Conservation (phyloP, 164 flowering plant species). For the Vitis rupestris region DNA sequence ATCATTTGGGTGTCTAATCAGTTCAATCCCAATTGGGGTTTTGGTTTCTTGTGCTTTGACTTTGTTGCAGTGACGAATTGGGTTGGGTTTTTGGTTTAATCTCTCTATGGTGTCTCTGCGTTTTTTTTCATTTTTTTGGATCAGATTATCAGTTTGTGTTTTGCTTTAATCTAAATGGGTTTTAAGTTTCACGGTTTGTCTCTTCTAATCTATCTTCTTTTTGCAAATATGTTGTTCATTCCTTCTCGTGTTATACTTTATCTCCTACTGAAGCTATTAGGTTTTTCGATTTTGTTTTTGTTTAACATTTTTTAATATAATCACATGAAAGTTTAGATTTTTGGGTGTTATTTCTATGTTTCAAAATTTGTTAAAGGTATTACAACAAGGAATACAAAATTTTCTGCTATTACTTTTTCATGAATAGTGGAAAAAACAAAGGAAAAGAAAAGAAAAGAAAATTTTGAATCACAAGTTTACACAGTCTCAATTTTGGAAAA, state of each 20-base stretch:
- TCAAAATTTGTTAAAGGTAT: too few relatives aligned
- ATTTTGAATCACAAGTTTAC: too few relatives aligned
- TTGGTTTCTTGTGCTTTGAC: background rate
- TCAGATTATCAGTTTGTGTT: background rate
- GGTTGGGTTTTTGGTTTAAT: background rate
- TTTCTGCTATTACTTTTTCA: too few relatives aligned
- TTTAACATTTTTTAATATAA: background rate
- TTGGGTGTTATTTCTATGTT: too few relatives aligned
- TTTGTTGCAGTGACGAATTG: background rate
- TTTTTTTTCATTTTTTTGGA: background rate
- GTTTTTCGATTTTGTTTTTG: background rate
- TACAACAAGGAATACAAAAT: too few relatives aligned
- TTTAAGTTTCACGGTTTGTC: background rate
- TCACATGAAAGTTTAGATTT: background rate
- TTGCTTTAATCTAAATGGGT: background rate
- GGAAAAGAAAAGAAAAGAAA: too few relatives aligned
- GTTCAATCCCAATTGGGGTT: slow-evolving; percentile 7
- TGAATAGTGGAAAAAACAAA: too few relatives aligned
- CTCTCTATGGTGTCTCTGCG: background rate
- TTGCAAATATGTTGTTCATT: background rate
- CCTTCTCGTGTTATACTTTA: background rate
- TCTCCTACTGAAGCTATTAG: background rate
- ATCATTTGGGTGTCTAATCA: slow-evolving; percentile 4
- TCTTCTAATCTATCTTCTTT: background rate
- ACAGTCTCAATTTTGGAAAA: too few relatives aligned